Base-by-base conservation (phyloP, 2,329 filamentous ascomycete species). In the Alternaria sp. region DNA sequence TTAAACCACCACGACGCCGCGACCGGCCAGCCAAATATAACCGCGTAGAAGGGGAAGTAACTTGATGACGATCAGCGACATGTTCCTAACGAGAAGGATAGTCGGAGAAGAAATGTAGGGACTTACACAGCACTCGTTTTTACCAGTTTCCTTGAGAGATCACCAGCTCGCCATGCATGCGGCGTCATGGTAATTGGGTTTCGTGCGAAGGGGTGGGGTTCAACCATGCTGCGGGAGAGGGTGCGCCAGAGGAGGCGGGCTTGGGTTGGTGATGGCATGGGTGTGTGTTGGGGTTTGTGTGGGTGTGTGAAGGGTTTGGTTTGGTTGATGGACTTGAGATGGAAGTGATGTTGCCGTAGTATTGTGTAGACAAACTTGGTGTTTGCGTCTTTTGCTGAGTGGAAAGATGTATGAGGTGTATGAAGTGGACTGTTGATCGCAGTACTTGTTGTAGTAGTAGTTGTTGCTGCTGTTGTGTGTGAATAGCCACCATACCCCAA, bases 181-280 rank as follows among this genome's bases (percentile, higher is more conserved):
- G 76, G 59, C 26, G 66, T 43, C 26, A 67, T 62, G 57, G 71
- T 67, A 2, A 72, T 56, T 1, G 77, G 75, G 62, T 73, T 74
- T 47, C 78, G 74, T 6, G 70, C 72, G 59, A 76, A 76, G 6
- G 78, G 78, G 65, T 80, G 78, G 2, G 77, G 73, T 54, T 80
- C 78, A 4, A 74, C 71, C 66, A 79, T 74, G 64, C 73, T 68
- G 62, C 71, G 71, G 23, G 77, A 62, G 19, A 75, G 71, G 56
- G 66, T 69, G 67, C 76, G 73, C 67, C 78, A 69, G 67, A 79
- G 74, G 59, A 66, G 50, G 63, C 75, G 73, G 56, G 68, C 67
- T 62, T 71, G 72, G 26, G 74, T 77, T 65, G 74, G 53, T 17
- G 73, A 76, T 45, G 76, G 74, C 76, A 79, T 78, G 56, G 60